Evolutionary conservation across 305 asterid genomes (phyloP).

Genomic region (Caryopteris hybrid): DNA sequence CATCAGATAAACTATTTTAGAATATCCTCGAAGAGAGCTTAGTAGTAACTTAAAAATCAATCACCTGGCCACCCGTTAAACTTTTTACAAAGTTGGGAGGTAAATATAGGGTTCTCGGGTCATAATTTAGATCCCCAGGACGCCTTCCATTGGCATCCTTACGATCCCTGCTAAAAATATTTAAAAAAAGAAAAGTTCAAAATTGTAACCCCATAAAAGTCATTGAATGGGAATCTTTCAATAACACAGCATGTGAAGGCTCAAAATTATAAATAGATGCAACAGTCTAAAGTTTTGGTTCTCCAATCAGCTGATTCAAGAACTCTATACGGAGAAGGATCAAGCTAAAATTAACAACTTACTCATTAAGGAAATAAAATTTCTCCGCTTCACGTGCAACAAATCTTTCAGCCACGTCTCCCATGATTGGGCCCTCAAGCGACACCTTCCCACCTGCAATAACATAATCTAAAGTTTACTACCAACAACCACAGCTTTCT

Average conservation of each 20-base stretch:
- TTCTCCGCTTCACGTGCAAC: constrained; percentile 61
- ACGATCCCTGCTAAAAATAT: constrained; percentile 50
- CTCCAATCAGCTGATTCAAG: constrained; percentile 2
- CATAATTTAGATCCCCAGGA: constrained; percentile 70
- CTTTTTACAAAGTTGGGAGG: constrained; percentile 69
- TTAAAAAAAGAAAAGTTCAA: constrained; percentile 18
- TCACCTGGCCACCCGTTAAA: constrained; percentile 91
- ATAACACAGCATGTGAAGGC: background rate
- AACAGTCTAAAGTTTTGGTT: background rate
- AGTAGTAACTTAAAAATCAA: constrained; percentile 24
- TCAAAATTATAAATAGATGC: background rate
- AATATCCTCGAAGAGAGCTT: constrained; percentile 1
- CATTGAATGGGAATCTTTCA: background rate
- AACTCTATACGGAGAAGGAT: background rate
- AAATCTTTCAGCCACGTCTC: constrained; percentile 66
- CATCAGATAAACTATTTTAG: constrained; percentile 20
- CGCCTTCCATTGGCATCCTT: constrained; percentile 73
- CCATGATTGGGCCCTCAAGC: constrained; percentile 33
- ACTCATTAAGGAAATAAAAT: constrained; percentile 71
- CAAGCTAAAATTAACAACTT: constrained; percentile 32
- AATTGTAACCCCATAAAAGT: background rate
- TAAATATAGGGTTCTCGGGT: constrained; percentile 76
- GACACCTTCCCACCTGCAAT: constrained; percentile 54
- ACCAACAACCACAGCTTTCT: background rate
- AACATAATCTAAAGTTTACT: background rate